Conservation (phyloP, 148 eudicot genomes). For the Persicaria tinctoria region DNA sequence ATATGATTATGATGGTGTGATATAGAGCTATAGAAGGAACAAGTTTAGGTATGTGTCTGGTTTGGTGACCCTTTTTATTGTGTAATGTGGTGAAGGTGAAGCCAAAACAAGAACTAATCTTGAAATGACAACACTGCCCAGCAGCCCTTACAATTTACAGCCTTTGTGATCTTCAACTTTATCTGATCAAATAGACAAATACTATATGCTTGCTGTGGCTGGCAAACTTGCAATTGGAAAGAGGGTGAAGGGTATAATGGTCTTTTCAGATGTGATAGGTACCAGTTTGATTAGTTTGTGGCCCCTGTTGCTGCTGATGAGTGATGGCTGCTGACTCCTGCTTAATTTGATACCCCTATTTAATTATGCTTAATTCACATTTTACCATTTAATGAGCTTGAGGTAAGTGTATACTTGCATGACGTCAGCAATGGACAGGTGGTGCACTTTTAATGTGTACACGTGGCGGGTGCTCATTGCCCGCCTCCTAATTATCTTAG, state of each 20-base stretch:
- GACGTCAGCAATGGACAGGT: conserved; percentile 1
- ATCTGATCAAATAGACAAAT: neutral
- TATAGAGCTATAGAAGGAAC: neutral
- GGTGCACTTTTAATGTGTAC: neutral
- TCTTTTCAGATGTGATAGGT: neutral
- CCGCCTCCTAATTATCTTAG: neutral
- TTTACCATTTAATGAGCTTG: conserved; percentile 4
- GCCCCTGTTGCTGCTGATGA: no score
- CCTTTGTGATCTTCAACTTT: neutral
- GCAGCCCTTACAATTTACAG: neutral
- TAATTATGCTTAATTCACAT: neutral
- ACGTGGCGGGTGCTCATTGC: neutral
- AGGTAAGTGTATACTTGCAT: neutral
- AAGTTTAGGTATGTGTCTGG: neutral
- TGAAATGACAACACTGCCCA: conserved; percentile 11
- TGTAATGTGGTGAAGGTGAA: conserved; percentile 1
- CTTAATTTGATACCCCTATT: neutral
- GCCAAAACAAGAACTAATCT: conserved; percentile 11
- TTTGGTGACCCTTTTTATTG: conserved; percentile 1
- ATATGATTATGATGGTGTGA: neutral
- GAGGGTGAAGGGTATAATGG: neutral
- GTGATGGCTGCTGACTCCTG: neutral
- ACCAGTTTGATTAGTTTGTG: neutral
- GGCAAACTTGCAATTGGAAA: neutral
- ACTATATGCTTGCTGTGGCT: conserved; percentile 1